These are phyloP conservation scores for Chaetomium cochliodes DNA, from an alignment of 495 filamentous ascomycete species.

Conservation along the genomic window DNA sequence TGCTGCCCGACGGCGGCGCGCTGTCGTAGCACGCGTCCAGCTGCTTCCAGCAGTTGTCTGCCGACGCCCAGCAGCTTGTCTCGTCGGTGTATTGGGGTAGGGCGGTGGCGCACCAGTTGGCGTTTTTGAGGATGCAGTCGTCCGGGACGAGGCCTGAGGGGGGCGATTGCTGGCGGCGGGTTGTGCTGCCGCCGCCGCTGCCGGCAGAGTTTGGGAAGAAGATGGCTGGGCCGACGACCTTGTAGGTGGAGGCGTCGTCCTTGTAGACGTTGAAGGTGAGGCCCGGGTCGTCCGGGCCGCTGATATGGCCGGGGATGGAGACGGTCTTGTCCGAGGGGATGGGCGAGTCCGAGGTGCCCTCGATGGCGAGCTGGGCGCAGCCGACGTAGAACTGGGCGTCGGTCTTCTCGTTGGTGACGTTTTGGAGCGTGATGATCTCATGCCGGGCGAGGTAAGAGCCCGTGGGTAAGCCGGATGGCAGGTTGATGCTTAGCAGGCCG, in stretches of 20 bases:
- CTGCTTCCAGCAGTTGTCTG: slow-evolving; percentile 59
- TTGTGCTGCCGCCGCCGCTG: neutral
- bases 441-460: slow-evolving; percentile 68
- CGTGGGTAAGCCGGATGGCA: slow-evolving; percentile 59
- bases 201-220: slow-evolving; percentile 40
- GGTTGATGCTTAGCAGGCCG: slow-evolving; percentile 58
- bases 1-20: slow-evolving; percentile 57
- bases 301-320: slow-evolving; percentile 64
- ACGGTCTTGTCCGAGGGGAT: slow-evolving; percentile 49
- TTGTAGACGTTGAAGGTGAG: slow-evolving; percentile 64
- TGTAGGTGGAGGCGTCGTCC: slow-evolving; percentile 47
- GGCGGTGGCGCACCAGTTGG: slow-evolving; percentile 68
- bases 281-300: slow-evolving; percentile 45
- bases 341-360: slow-evolving; percentile 36
- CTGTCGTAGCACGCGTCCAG: slow-evolving; percentile 53
- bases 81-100: slow-evolving; percentile 53
- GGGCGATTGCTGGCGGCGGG: slow-evolving; percentile 9
- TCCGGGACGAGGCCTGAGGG: slow-evolving; percentile 48
- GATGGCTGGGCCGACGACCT: slow-evolving; percentile 56
- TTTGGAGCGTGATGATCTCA: slow-evolving; percentile 68
- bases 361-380: slow-evolving; percentile 68
- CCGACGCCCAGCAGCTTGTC: slow-evolving; percentile 57
- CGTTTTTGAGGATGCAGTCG: slow-evolving; percentile 61
- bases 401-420: slow-evolving; percentile 49
- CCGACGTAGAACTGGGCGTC: slow-evolving; percentile 67